Evolutionary conservation across 257 asterid species (phyloP).

Genomic region (Asclepias syriaca): DNA sequence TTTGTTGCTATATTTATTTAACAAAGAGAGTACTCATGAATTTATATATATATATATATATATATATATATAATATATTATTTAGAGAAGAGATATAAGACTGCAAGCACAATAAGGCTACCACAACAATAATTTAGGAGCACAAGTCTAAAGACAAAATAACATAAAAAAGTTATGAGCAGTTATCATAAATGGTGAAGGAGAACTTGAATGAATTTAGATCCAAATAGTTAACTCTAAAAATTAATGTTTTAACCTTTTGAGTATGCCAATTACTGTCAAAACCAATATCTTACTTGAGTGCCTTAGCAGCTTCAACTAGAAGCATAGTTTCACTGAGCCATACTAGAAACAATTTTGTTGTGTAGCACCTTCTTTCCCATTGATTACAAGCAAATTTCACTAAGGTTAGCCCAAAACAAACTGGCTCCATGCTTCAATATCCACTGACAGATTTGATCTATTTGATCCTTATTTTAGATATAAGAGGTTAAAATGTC

Average conservation of each 20-base stretch:
- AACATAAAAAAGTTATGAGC: too few relatives aligned
- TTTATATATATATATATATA: too few relatives aligned
- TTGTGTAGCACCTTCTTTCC: too few relatives aligned
- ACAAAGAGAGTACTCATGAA: not conserved
- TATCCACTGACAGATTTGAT: not conserved
- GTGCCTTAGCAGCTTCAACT: not conserved
- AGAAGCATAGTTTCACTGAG: not conserved
- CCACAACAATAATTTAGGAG: not conserved
- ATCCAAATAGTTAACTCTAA: not conserved
- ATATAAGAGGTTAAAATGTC: not conserved
- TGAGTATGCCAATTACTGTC: not conserved
- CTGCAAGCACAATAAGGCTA: not conserved
- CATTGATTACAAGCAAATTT: not conserved
- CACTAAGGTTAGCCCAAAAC: not conserved
- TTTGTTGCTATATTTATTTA: not conserved
- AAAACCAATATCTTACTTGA: not conserved
- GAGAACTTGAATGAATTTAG: not conserved
- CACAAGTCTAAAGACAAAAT: not conserved
- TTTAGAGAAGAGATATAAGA: not conserved
- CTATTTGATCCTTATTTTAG: not conserved
- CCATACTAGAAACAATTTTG: not conserved
- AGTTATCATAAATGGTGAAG: not conserved
- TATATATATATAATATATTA: not conserved
- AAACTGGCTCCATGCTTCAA: not conserved
- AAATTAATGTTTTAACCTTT: not conserved